Percentiles rank a stretch among this genome's conserved stretches.
Conservation (phyloP, 1,284 basidiomycete genomes). For the Peniophora sp. region DNA sequence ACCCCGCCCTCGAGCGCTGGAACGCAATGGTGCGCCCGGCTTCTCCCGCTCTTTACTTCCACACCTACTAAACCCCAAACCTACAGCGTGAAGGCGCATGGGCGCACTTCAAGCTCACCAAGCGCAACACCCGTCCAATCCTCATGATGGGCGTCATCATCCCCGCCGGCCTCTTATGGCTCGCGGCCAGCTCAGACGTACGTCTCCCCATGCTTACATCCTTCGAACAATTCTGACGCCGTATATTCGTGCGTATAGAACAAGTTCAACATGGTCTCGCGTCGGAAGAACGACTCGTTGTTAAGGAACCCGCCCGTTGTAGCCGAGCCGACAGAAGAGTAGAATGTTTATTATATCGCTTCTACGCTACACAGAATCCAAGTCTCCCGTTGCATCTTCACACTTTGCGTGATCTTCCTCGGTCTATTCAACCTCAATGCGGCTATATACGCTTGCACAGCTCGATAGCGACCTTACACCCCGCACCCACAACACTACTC, state of each 20-base stretch:
- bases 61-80: constrained; percentile 9
- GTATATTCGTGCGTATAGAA: constrained; percentile 15
- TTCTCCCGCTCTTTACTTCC: constrained; percentile 2
- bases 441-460: constrained; percentile 72
- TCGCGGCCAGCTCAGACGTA: constrained; percentile 24
- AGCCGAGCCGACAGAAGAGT: constrained; percentile 9
- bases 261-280: constrained; percentile 29
- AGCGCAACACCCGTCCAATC: constrained; percentile 44
- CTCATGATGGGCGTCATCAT: constrained; percentile 40
- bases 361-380: constrained; percentile 6
- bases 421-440: too few species aligned
- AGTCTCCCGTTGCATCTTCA: constrained; percentile 3
- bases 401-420: too few species aligned
- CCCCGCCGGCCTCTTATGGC: constrained; percentile 36
- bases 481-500: constrained; percentile 77
- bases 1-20: constrained; percentile 79
- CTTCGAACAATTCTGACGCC: constrained; percentile 1
- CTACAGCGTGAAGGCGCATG: constrained; percentile 75
- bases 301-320: constrained; percentile 7
- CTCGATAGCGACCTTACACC: constrained; percentile 87
- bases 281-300: constrained; percentile 29
- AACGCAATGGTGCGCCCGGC: constrained; percentile 54
- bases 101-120: constrained; percentile 73
- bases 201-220: not conserved
- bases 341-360: constrained; percentile 4